These are phyloP conservation scores for Chaetomium fimeti DNA, from an alignment of 495 filamentous ascomycete species.

Conservation along the genomic window DNA sequence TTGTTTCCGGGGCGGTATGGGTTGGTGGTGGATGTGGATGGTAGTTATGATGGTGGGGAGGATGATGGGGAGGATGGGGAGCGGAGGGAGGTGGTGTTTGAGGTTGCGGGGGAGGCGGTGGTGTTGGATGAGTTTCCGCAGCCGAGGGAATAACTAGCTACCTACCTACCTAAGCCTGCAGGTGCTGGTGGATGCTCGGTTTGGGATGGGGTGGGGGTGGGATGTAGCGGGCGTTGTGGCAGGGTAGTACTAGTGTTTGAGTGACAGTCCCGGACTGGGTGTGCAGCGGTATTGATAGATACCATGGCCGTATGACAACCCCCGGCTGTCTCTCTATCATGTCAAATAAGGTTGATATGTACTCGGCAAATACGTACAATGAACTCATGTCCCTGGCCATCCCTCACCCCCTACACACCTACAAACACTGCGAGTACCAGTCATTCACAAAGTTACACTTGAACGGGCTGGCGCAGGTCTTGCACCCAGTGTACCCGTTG, in stretches of 20 bases:
- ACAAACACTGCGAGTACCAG: constrained; percentile 40
- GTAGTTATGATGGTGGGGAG: constrained; percentile 13
- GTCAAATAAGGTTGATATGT: neutral
- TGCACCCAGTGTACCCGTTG: constrained; percentile 42
- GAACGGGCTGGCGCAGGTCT: constrained; percentile 37
- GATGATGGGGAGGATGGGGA: constrained; percentile 21
- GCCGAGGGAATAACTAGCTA: constrained; percentile 18
- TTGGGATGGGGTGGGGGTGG: neutral
- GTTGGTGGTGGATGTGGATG: constrained; percentile 50
- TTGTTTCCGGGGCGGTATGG: constrained; percentile 64
- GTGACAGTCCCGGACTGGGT: too few species aligned
- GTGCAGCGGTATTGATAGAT: too few species aligned
- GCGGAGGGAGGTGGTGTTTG: constrained; percentile 36
- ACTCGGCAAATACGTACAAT: neutral
- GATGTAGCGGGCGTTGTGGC: too few species aligned
- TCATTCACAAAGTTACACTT: constrained; percentile 35
- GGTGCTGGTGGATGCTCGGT: too few species aligned
- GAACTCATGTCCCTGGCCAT: too few species aligned
- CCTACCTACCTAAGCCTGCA: too few species aligned
- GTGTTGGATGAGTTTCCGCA: constrained; percentile 50
- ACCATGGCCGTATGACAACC: neutral
- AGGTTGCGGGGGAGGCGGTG: constrained; percentile 42
- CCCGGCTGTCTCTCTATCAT: too few species aligned
- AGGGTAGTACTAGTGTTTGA: too few species aligned
- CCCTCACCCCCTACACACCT: neutral